phyloP scores from a whole-genome alignment of 2,329 filamentous ascomycete species.

The Pyrenophora graminea region DNA sequence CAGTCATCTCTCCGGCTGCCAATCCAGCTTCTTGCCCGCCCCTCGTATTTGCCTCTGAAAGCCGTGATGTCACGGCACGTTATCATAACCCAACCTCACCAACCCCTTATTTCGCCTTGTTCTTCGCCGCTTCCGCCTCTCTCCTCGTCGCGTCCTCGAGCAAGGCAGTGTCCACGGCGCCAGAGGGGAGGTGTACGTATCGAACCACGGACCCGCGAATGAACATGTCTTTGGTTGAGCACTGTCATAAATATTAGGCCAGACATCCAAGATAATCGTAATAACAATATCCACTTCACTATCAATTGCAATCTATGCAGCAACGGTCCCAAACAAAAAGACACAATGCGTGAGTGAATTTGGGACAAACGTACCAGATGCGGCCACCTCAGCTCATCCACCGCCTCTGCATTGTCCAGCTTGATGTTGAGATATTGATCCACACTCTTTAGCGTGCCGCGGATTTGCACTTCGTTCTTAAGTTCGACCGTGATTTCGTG shows the following conservation, averaged over 20 bases:
- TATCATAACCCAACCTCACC: no score
- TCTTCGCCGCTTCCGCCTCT: constrained; percentile 44
- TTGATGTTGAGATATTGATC: constrained; percentile 99
- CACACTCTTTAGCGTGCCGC: constrained; percentile 92
- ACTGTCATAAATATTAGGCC: constrained; percentile 47
- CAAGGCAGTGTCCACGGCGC: constrained; percentile 80
- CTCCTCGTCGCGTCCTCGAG: constrained; percentile 77
- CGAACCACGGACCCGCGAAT: constrained; percentile 91
- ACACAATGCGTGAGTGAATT: no score
- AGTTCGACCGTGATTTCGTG: constrained; percentile 97
- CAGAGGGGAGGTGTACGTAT: constrained; percentile 85
- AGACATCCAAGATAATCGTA: no score
- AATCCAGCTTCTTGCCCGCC: no score
- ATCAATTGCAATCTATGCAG: constrained; percentile 4
- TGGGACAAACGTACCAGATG: constrained; percentile 67
- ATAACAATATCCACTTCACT: no score
- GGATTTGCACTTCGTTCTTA: constrained; percentile 98
- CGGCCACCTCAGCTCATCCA: constrained; percentile 93
- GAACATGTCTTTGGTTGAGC: constrained; percentile 92
- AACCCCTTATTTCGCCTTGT: constrained; percentile 42
- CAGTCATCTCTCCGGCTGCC: no score
- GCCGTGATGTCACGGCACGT: no score
- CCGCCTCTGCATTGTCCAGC: constrained; percentile 89
- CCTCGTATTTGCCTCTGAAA: no score
- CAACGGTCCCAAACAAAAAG: no score